Evolutionary conservation across 768 basidiomycete genomes (phyloP), one percentile per base, ranked within the genome.

Genomic region (Macrolepiota fuliginosa): DNA sequence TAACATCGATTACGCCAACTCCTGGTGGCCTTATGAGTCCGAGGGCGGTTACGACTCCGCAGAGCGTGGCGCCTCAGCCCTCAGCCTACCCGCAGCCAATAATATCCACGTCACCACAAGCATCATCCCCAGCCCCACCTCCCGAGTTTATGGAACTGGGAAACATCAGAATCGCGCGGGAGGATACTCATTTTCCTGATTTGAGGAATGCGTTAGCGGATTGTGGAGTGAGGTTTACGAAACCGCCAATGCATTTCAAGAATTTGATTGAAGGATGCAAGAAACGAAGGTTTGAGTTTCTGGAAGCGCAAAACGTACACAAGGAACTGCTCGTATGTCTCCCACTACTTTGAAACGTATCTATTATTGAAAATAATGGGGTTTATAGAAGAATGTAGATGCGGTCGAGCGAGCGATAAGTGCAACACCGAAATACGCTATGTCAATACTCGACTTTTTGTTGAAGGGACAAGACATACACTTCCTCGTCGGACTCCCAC

Each of bases 401-500:
- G 36, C n/a, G 36, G 12, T 61, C 7, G 32, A 55, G 36, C 6
- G 37, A 17, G 53, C 40, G 13, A 54, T 61, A 2, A 47, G 13
- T n/a, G 19, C 37, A 3, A 47, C 17, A 1, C 53, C 53, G 15
- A 46, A 39, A 24, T 35, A 61, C 4, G 60, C 60, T 0, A 54
- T 6, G 1, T 25, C 62, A 5, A 62, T 77, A 17, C 63, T 73
- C 13, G 63, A 63, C 3, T 83, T 78, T 61, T 70, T 82, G 0
- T 65, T 82, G 2, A 74, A 72, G 0, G 67, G 68, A 0, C 56
- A 66, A 0, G 66, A 77, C 29, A 42, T 81, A 11, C 61, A 63
- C 13, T 70, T 77, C 54, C 49, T 83, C 4, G 61, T 74, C 19
- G 75, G 72, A 1, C 65, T 83, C 1, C 79, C 79, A 0, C 54